A percentile compares a stretch with the other conserved stretches of the same genome.
Evolutionary conservation across 2,329 filamentous ascomycete species (phyloP).

Genomic region (Cladosporium sp.): DNA sequence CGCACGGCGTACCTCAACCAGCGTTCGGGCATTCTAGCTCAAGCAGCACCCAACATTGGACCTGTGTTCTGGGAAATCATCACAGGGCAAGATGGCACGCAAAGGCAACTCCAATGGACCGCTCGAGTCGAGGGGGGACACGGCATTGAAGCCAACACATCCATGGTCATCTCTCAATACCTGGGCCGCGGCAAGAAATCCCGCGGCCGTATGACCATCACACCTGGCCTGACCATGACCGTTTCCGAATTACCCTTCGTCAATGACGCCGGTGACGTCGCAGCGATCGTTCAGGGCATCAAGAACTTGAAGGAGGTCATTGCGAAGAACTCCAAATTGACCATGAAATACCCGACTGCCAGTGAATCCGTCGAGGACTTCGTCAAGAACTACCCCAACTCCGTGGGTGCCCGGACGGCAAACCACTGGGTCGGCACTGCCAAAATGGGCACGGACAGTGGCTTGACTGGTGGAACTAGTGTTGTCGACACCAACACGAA

Average conservation of each 20-base stretch:
- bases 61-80: slow-evolving; percentile 61
- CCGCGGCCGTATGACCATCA: slow-evolving; percentile 59
- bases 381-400: slow-evolving; percentile 43
- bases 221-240: slow-evolving; percentile 51
- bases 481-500: slow-evolving; percentile 50
- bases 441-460: slow-evolving; percentile 42
- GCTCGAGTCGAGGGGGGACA: slow-evolving; percentile 58
- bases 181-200: slow-evolving; percentile 62
- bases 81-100: slow-evolving; percentile 53
- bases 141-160: slow-evolving; percentile 35
- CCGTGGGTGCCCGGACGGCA: slow-evolving; percentile 35
- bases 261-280: slow-evolving; percentile 52
- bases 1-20: slow-evolving; percentile 40
- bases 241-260: slow-evolving; percentile 60
- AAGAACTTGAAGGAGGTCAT: slow-evolving; percentile 57
- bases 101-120: slow-evolving; percentile 64
- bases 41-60: slow-evolving; percentile 63
- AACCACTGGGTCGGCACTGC: slow-evolving; percentile 44
- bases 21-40: slow-evolving; percentile 58
- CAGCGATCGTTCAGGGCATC: slow-evolving; percentile 59
- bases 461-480: slow-evolving; percentile 37
- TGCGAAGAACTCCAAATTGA: slow-evolving; percentile 51
- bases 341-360: slow-evolving; percentile 52
- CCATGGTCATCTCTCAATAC: slow-evolving; percentile 50
- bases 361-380: slow-evolving; percentile 53